Conservation (phyloP, 805 yeast genomes). For the Pichia gijzeniarum region DNA sequence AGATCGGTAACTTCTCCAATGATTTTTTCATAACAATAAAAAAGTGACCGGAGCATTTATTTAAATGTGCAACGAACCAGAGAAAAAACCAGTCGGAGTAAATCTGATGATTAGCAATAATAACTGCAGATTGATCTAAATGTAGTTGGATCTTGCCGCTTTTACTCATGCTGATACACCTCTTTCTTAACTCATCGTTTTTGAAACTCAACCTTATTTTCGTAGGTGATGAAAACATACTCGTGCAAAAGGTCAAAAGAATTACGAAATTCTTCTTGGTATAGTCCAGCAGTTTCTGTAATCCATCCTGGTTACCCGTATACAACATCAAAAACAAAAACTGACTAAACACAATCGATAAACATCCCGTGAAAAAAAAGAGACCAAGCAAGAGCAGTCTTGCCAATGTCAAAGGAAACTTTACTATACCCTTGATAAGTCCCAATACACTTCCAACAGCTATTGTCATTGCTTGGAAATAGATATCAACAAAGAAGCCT, state of each 20-base stretch:
- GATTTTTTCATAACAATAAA: conserved; percentile 76
- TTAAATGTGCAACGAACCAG: conserved; percentile 80
- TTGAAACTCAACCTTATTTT: conserved; percentile 41
- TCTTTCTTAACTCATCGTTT: conserved; percentile 8
- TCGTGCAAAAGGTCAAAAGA: conserved; percentile 44
- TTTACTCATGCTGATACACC: conserved; percentile 6
- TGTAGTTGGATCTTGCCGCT: conserved; percentile 13
- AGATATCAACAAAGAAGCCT: background rate
- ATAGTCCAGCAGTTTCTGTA: conserved; percentile 39
- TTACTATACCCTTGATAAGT: background rate
- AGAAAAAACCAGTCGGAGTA: conserved; percentile 89
- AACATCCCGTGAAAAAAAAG: conserved; percentile 32
- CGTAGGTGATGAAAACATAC: conserved; percentile 43
- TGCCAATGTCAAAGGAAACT: conserved; percentile 1
- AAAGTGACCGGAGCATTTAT: conserved; percentile 56
- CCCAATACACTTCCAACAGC: background rate
- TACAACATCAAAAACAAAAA: conserved; percentile 26
- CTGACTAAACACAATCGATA: conserved; percentile 45
- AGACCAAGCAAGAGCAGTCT: conserved; percentile 19
- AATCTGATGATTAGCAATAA: conserved; percentile 88
- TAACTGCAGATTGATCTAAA: conserved; percentile 32
- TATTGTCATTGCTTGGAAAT: background rate
- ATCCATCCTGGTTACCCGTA: conserved; percentile 22
- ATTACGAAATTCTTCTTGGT: conserved; percentile 57
- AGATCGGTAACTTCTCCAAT: conserved; percentile 57